Base-by-base conservation (phyloP, 768 basidiomycete species). In the Suillus fuscotomentosus region DNA sequence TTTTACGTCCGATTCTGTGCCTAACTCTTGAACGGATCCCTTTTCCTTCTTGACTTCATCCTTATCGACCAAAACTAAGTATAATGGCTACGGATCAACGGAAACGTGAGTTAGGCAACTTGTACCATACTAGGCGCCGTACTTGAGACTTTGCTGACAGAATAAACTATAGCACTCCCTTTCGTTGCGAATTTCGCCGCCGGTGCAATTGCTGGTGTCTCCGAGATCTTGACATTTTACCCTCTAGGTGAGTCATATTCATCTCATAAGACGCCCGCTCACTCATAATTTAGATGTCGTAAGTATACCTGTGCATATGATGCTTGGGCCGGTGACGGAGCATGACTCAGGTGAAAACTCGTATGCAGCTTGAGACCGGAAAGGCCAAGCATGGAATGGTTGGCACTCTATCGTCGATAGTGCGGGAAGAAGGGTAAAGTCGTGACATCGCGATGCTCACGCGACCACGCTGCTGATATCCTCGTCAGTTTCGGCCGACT, bases 321-420 rank as follows among this genome's bases (percentile, higher is more conserved):
- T 51, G 50, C 31, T 56, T 60, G 43, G 61, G 50, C 51, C 8
- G 34, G 15, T 24, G 48, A 64, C 60, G 67, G 48, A 63, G 65
- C 20, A 64, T 67, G 51, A 45, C 65, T 51, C 72, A 95, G 92
- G 95, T 98, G 74, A 98, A 99, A 81, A 99, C 97, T 24, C 92
- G 97, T 34, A 96, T 98, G 88, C 97, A 99, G 75, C 83, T 99
- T n/a, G 91, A 92, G 74, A 92, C 89, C 5, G 94, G 94, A 3
- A 93, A 91, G 78, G 78, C 83, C 42, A 77, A 84, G 53, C 81
- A 86, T 63, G 92, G 95, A 7, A 84, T 99, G 70, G 81, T 97
- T 27, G 91, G 93, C 51, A 93, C 87, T 38, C 89, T 99, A 77
- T 81, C 80, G 64, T 82, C 88, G 15, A 99, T 99, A 73, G 79